These are phyloP conservation scores for Curvularia spicifera DNA, from an alignment of 2,329 filamentous ascomycete species.

Conservation along the genomic window DNA sequence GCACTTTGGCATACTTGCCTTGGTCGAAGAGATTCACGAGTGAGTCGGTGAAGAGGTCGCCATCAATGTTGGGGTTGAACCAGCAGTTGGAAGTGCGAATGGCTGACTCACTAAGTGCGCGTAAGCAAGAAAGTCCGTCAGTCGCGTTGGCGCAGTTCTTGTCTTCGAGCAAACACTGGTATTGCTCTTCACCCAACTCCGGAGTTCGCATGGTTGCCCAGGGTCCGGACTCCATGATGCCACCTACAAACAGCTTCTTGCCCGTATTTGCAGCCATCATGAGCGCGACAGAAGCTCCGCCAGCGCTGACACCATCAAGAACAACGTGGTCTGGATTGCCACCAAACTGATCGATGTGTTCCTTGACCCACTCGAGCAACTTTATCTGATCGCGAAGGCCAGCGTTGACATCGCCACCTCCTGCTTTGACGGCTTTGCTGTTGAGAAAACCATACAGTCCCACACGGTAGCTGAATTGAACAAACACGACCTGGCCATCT, in stretches of 20 bases:
- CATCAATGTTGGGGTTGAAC: constrained; percentile 61
- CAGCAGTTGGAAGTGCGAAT: constrained; percentile 52
- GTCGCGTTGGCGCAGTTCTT: constrained; percentile 53
- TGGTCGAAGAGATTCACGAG: constrained; percentile 57
- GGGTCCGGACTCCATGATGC: constrained; percentile 61
- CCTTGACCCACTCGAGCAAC: constrained; percentile 72
- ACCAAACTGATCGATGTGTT: constrained; percentile 70
- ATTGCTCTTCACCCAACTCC: constrained; percentile 58
- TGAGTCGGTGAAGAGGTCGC: constrained; percentile 58
- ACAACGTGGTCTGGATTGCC: constrained; percentile 72
- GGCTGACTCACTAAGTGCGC: constrained; percentile 51
- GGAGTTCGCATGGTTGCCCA: constrained; percentile 59
- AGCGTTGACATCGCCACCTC: constrained; percentile 65
- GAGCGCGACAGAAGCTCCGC: constrained; percentile 54
- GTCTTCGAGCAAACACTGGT: constrained; percentile 59
- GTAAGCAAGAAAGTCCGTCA: constrained; percentile 57
- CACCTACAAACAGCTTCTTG: constrained; percentile 58
- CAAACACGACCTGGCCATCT: constrained; percentile 67
- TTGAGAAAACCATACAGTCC: constrained; percentile 76
- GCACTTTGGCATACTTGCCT: constrained; percentile 59
- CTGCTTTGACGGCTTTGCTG: constrained; percentile 58
- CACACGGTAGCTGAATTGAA: constrained; percentile 78
- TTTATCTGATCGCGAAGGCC: constrained; percentile 74
- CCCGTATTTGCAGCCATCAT: constrained; percentile 51
- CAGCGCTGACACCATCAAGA: constrained; percentile 72